Evolutionary conservation across 2,329 filamentous ascomycete genomes (phyloP), one percentile per base, ranked within the genome.

Genomic region (Colletotrichum sp.): DNA sequence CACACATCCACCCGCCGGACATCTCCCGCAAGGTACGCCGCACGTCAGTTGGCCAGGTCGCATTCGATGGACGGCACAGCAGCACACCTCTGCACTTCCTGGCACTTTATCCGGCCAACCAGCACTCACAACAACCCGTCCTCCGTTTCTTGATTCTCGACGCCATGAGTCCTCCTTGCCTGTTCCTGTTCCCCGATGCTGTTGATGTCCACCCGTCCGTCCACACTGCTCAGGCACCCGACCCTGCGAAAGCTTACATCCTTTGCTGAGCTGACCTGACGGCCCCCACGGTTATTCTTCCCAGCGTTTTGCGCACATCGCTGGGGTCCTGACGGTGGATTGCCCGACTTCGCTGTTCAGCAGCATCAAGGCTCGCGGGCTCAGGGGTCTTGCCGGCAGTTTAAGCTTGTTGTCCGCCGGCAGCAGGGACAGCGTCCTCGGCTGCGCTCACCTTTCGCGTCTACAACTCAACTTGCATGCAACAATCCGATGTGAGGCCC

Each of bases 341-440:
- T 48, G 44, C 44, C 55, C 13, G 55, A 59, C 16, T 44, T 27
- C 34, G 32, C n/a, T 30, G 64, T 55, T 66, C 25, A 32, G 39
- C 25, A 25, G n/a, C 64, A 65, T 9, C 25, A 48, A 36, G 36
- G 25, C 65, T 22, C 55, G 52, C 16, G n/a, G 27, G 34, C 27
- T 25, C 69, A 68, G 57, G 69, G 73, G 73, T 75, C 64, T 73
- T 74, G 74, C 74, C 27, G 22, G 74, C 28, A 76, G 19, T 30
- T 75, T 65, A 69, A 69, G 64, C 57, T 69, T 68, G 69, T 32
- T 68, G 64, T 16, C 63, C 30, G 22, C 57, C 61, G 27, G 25
- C 57, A 36, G 64, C 69, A 68, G 63, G 44, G 64, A 68, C 70
- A 30, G 25, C 27, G 52, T 25, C 39, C 28, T 65, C 59, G 74